Conservation (phyloP, 2,329 filamentous ascomycete species). For the Ophiocordyceps sinensis region DNA sequence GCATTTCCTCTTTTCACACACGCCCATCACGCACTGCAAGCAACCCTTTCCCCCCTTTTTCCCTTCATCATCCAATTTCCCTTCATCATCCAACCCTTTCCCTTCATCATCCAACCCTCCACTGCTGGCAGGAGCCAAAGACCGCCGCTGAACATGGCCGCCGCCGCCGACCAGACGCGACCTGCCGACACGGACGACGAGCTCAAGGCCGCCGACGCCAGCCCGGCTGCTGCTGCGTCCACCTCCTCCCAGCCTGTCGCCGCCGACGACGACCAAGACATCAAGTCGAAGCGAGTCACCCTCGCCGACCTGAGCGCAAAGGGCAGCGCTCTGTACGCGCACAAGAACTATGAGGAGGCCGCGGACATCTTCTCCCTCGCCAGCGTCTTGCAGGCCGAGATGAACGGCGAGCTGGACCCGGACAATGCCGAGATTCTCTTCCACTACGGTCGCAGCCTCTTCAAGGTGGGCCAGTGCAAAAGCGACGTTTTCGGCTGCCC, state of each 20-base stretch:
- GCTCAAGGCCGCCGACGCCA: background rate
- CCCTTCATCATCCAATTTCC: too few species aligned
- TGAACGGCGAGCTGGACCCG: conserved; percentile 83
- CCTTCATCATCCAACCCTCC: background rate
- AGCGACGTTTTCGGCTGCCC: conserved; percentile 86
- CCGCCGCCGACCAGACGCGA: background rate
- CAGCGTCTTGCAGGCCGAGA: conserved; percentile 73
- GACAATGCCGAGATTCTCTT: conserved; percentile 92
- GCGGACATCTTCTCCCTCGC: conserved; percentile 81
- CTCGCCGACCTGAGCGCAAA: conserved; percentile 67
- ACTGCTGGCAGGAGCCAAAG: background rate
- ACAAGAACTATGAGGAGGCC: conserved; percentile 77
- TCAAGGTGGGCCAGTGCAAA: conserved; percentile 85
- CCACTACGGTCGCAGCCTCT: conserved; percentile 83
- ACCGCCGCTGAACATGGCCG: background rate
- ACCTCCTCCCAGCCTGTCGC: background rate
- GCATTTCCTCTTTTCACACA: too few species aligned
- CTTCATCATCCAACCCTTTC: too few species aligned
- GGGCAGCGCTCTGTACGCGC: conserved; percentile 71
- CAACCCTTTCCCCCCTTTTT: too few species aligned
- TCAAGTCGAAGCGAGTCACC: conserved; percentile 43
- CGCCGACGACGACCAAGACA: conserved; percentile 23
- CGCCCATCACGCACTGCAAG: too few species aligned
- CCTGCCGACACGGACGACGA: background rate
- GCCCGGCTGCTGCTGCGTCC: background rate